Conservation (phyloP, 2,329 filamentous ascomycete species). For the Xylaria sp. region DNA sequence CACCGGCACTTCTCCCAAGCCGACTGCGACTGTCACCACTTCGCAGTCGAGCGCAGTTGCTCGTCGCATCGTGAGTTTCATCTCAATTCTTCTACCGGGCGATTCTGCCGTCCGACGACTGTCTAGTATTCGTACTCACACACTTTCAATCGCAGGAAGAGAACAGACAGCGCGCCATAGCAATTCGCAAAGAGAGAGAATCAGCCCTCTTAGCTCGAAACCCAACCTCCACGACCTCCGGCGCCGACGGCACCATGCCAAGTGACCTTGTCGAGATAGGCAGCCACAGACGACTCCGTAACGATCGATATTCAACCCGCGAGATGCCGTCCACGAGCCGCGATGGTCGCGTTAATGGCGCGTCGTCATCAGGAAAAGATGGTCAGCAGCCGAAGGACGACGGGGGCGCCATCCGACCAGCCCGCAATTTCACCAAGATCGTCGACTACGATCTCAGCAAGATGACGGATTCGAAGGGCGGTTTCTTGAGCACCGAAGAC, state of each 20-base stretch:
- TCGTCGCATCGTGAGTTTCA: constrained; percentile 47
- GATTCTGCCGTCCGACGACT: no score
- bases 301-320: constrained; percentile 48
- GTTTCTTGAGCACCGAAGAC: constrained; percentile 85
- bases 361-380: constrained; percentile 26
- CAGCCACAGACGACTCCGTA: constrained; percentile 63
- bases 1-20: constrained; percentile 25
- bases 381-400: constrained; percentile 20
- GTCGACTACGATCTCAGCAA: constrained; percentile 97
- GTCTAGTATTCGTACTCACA: neutral
- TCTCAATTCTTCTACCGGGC: neutral
- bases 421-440: constrained; percentile 84
- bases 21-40: constrained; percentile 30
- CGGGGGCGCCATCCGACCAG: constrained; percentile 57
- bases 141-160: constrained; percentile 58
- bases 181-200: constrained; percentile 68
- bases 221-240: constrained; percentile 51
- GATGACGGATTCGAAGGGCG: constrained; percentile 97
- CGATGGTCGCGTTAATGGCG: constrained; percentile 54
- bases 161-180: constrained; percentile 82
- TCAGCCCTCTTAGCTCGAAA: constrained; percentile 45
- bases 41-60: constrained; percentile 52
- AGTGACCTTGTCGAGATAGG: constrained; percentile 49
- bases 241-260: constrained; percentile 65
- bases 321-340: constrained; percentile 55